phyloP scores from a whole-genome alignment of 495 filamentous ascomycete species.

The Talaromyces wortmannii region DNA sequence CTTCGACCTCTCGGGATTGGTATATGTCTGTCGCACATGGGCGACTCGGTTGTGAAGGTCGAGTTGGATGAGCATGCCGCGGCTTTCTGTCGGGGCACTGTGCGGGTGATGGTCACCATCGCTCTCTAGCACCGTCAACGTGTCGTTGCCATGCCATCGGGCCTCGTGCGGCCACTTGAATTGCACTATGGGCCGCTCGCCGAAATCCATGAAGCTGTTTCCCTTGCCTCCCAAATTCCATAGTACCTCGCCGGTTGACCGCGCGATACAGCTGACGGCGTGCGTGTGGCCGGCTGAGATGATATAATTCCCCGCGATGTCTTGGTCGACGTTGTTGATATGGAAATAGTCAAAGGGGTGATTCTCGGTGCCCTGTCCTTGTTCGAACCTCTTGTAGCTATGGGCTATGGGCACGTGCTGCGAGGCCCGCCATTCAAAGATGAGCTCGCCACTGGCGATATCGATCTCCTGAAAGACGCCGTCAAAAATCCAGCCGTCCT shows the following conservation, averaged over 20 bases:
- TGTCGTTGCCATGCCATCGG: conserved; percentile 33
- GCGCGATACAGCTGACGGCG: conserved; percentile 34
- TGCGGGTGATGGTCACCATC: conserved; percentile 25
- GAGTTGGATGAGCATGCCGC: conserved; percentile 23
- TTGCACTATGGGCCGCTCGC: conserved; percentile 15
- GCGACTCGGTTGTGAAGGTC: conserved; percentile 38
- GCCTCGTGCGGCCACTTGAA: conserved; percentile 57
- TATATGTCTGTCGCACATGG: conserved; percentile 25
- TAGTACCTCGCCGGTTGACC: conserved; percentile 48
- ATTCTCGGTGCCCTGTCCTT: conserved; percentile 9
- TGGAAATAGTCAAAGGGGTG: conserved; percentile 45
- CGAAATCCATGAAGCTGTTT: conserved; percentile 24
- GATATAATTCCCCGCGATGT: conserved; percentile 45
- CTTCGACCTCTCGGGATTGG: conserved; percentile 31
- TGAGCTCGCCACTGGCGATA: conserved; percentile 28
- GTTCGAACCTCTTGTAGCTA: conserved; percentile 13
- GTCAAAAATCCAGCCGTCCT: conserved; percentile 35
- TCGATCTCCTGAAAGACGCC: conserved; percentile 40
- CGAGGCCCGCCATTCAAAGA: conserved; percentile 35
- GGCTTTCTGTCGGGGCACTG: conserved; percentile 18
- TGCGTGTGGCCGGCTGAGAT: conserved; percentile 50
- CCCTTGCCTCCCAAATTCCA: conserved; percentile 47
- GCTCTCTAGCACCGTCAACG: conserved; percentile 48
- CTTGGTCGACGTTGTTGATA: conserved; percentile 54
- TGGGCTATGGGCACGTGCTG: conserved; percentile 17